Evolutionary conservation across 495 filamentous ascomycete species (phyloP).

Genomic region (Thermochaetoides thermophila): DNA sequence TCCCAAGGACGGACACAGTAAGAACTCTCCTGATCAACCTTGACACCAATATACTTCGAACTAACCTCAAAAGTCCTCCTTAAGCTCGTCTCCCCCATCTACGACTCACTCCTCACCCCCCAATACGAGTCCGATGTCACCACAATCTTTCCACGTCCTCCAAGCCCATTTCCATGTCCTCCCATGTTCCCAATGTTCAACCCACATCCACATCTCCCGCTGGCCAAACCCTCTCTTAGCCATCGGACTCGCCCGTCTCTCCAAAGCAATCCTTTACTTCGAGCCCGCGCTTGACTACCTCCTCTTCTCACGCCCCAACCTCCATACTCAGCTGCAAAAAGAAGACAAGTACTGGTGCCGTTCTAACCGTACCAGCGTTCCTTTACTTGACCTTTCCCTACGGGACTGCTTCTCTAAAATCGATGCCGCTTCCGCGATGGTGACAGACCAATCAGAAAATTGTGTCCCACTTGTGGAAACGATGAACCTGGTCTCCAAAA

Average conservation of each 20-base stretch:
- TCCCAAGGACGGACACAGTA: slow-evolving; percentile 10
- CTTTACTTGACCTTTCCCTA: slow-evolving; percentile 1
- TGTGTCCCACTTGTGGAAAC: slow-evolving; percentile 6
- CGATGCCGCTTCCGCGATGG: slow-evolving; percentile 3
- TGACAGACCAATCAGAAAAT: not conserved
- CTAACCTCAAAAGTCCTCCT: slow-evolving; percentile 11
- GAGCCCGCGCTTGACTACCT: slow-evolving; percentile 15
- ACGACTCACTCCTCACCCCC: slow-evolving; percentile 10
- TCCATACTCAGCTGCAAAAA: no score
- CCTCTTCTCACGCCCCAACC: slow-evolving; percentile 6
- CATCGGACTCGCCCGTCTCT: slow-evolving; percentile 10
- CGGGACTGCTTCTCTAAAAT: slow-evolving; percentile 4
- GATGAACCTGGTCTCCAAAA: slow-evolving; percentile 13
- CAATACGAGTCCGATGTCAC: slow-evolving; percentile 2
- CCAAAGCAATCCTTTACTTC: slow-evolving; percentile 16
- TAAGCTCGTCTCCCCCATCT: slow-evolving; percentile 19
- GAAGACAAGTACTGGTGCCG: slow-evolving; percentile 16
- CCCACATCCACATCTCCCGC: slow-evolving; percentile 18
- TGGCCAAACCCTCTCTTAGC: slow-evolving; percentile 5
- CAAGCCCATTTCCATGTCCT: slow-evolving; percentile 2
- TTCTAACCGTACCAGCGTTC: slow-evolving; percentile 4
- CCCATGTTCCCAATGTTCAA: slow-evolving; percentile 10
- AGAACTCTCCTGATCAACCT: slow-evolving; percentile 10
- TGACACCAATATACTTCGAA: not conserved
- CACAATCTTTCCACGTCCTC: slow-evolving; percentile 15